Conservation (phyloP, 2,329 filamentous ascomycete species). For the Arthrobotrys musiformis region DNA sequence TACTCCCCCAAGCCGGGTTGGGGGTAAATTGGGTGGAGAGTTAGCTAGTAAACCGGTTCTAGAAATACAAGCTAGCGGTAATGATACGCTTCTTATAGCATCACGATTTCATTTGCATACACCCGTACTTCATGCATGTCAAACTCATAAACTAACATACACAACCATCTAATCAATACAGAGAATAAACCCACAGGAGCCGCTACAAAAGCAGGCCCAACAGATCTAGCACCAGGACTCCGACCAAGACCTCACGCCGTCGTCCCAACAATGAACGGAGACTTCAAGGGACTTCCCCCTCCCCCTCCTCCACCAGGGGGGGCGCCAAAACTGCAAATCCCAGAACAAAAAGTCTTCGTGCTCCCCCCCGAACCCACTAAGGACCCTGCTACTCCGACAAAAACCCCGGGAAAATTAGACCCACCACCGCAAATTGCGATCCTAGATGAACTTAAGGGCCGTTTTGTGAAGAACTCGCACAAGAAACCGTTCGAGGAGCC, state of each 20-base stretch:
- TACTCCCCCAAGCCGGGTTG: neutral
- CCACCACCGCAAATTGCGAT: neutral
- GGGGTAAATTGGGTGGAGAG: neutral
- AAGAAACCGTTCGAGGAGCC: neutral
- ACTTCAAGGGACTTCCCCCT: neutral
- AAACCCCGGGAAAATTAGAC: neutral
- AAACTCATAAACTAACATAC: no score
- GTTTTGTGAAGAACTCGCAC: neutral
- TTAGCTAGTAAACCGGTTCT: neutral
- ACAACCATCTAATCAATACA: no score
- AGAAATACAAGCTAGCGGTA: neutral
- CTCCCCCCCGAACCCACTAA: neutral
- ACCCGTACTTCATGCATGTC: no score
- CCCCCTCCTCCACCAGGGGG: conserved; percentile 14
- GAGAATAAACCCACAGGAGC: neutral
- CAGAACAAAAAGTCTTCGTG: neutral
- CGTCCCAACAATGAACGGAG: conserved; percentile 10
- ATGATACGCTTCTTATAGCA: no score
- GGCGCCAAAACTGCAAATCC: neutral
- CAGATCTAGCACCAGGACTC: conserved; percentile 36
- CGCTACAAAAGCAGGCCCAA: conserved; percentile 14
- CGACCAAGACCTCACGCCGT: conserved; percentile 30
- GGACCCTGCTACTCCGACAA: neutral
- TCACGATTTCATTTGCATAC: no score
- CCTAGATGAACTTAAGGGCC: conserved; percentile 9